These are phyloP conservation scores for Stereum hirsutum DNA, from an alignment of 1,284 basidiomycete species.

Conservation along the genomic window DNA sequence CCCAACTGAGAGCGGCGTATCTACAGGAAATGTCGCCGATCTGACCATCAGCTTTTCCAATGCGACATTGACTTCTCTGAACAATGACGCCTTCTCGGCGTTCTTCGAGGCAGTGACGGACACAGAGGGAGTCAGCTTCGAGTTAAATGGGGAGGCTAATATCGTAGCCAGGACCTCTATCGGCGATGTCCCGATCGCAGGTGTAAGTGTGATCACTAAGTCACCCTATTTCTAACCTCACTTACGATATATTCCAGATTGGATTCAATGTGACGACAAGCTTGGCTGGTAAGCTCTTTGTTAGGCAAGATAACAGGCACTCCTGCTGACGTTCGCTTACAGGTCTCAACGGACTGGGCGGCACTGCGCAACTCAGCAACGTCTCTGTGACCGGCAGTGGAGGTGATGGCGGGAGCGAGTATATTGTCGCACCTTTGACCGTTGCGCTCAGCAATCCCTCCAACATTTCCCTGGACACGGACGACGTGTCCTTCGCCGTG, in stretches of 20 bases:
- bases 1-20: conserved; percentile 51
- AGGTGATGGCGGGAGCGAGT: conserved; percentile 45
- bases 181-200: conserved; percentile 58
- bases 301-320: not conserved
- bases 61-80: conserved; percentile 44
- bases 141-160: conserved; percentile 48
- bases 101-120: conserved; percentile 57
- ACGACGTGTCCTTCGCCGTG: conserved; percentile 50
- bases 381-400: conserved; percentile 54
- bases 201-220: too few relatives aligned
- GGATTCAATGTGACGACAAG: conserved; percentile 50
- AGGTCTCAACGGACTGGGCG: conserved; percentile 49
- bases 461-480: conserved; percentile 57
- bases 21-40: conserved; percentile 56
- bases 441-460: conserved; percentile 57
- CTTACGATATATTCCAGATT: too few relatives aligned
- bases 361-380: conserved; percentile 38
- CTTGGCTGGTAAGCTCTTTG: conserved; percentile 33
- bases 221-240: too few relatives aligned
- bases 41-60: conserved; percentile 50
- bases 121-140: conserved; percentile 33
- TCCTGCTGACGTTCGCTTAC: conserved; percentile 13
- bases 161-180: conserved; percentile 58
- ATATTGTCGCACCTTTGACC: conserved; percentile 42
- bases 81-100: conserved; percentile 44